Evolutionary conservation across 2,329 filamentous ascomycete genomes (phyloP), one percentile per base, ranked within the genome.

Genomic region (Verticillium isaacii): DNA sequence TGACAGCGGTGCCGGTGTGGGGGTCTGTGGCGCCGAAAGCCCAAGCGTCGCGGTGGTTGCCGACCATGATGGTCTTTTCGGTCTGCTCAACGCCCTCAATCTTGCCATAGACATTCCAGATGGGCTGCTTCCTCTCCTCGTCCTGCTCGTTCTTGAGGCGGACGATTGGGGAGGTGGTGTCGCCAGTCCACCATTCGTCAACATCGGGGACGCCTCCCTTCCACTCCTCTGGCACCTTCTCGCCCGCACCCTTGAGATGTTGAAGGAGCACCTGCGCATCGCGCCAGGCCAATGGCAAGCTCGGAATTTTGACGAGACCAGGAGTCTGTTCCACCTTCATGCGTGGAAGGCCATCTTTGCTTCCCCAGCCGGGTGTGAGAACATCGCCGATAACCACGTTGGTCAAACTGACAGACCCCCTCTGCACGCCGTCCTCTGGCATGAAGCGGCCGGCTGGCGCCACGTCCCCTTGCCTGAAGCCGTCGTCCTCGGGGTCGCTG

Each of bases 41-140:
- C 91, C 92, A 97, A 0, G 92, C 87, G 74, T 99, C 95, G 23
- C 95, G 92, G 72, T 97, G 94, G 74, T 93, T 97, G 59, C 95
- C 95, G 61, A 99, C 84, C 61, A 97, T 89, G 70, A 98, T 88
- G 61, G 89, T 90, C 75, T 96, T 94, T 63, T 90, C 85, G 1
- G 82, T 82, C 71, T 95, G 89, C 75, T 98, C 95, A 62, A 92
- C 81, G n/a, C 95, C 95, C 14, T 82, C 78, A 59, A 99, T 93
- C 60, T 88, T 85, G 36, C 91, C 93, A 69, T 97, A 87, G 0
- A 98, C 87, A 70, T 99, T 99, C 85, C 92, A 97, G 64, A 99
- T 95, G 6, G 89, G 86, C 73, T 97, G 92, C 71, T 90, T 83
- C 62, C 90, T 85, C 14, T 87, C 84, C 72, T 96, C 93, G 67